A percentile compares a stretch with the other conserved stretches of the same genome.
Evolutionary conservation across 1,284 basidiomycete genomes (phyloP).

Genomic region (Dichomitus squalens): DNA sequence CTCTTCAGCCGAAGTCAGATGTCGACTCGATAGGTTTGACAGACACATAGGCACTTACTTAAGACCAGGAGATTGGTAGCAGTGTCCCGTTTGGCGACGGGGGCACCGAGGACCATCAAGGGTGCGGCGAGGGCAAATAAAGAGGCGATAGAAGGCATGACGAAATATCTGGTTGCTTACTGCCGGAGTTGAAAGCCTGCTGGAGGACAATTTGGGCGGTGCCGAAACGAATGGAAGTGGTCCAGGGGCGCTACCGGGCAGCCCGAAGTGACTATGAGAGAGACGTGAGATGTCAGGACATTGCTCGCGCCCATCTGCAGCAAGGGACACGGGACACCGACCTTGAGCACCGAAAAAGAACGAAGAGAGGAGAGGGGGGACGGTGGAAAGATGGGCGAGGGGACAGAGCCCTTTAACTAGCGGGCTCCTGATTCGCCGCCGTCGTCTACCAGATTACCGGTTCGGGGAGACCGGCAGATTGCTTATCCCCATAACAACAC

Average conservation of each 20-base stretch:
- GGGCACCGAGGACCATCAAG: slow-evolving; percentile 53
- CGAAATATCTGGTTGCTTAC: slow-evolving; percentile 31
- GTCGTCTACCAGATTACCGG: slow-evolving; percentile 20
- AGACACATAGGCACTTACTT: slow-evolving; percentile 45
- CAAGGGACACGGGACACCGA: slow-evolving; percentile 2
- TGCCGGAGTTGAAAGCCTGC: slow-evolving; percentile 50
- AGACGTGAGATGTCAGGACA: background rate
- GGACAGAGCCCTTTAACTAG: slow-evolving; percentile 17
- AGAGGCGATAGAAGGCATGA: slow-evolving; percentile 43
- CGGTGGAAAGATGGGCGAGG: slow-evolving; percentile 1
- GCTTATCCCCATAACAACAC: slow-evolving; percentile 26
- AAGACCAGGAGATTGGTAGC: slow-evolving; percentile 58
- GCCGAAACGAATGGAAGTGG: slow-evolving; percentile 44
- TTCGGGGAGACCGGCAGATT: slow-evolving; percentile 32
- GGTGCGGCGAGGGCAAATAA: slow-evolving; percentile 50
- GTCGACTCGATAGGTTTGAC: background rate
- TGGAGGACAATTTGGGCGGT: slow-evolving; percentile 43
- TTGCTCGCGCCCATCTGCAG: background rate
- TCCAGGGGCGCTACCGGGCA: slow-evolving; percentile 72
- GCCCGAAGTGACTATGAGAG: slow-evolving; percentile 45
- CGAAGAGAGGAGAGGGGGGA: slow-evolving; percentile 17
- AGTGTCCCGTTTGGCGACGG: slow-evolving; percentile 41
- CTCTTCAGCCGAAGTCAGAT: slow-evolving; percentile 41
- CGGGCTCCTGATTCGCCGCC: slow-evolving; percentile 17
- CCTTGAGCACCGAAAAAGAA: slow-evolving; percentile 30